Base-by-base conservation (phyloP, 805 yeast species). In the Metschnikowia chrysomelidarum region DNA sequence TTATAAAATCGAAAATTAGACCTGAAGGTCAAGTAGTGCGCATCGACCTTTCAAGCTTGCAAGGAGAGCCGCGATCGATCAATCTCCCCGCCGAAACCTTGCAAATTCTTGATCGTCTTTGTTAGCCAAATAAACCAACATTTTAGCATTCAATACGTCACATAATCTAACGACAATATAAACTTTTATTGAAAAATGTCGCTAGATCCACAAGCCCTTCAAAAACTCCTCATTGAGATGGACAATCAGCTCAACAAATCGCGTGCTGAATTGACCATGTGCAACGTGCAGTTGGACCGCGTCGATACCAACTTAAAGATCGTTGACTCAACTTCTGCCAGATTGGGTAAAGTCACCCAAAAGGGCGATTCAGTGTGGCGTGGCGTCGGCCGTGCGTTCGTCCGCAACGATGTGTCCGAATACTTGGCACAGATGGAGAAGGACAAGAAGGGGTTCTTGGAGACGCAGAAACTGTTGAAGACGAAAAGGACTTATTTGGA, bases 301-400 rank as follows among this genome's bases (percentile, higher is more conserved):
- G 65, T 71, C 16, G 58, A 64, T 37, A 73, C 79, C 30, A 73
- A 73, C 47, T 60, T 73, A 46, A 70, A 67, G 47, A 55, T 83
- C 30, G 71, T 80, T 14, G 71, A 73, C 17, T 64, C 76, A 27
- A 82, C 94, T 7, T 60, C 70, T 21, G 54, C 69, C 21, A 84
- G 82, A 46, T 64, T 87, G 32, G 64, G 61, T 17, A 46, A 50
- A 27, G 45, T 62, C 19, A 66, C 75, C 27, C 50, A 47, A 31
- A 47, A 51, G 3, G 53, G 72, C 10, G 69, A 64, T 7, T 64
- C 64, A 14, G 89, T 88, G 4, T 88, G 95, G 93, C 77, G 85
- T 54, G 86, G 94, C 4, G 75, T 86, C 22, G 97, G 97, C 19
- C 83, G 82, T 59, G 75, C 87, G 19, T 84, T 82, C 55, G 60